These are phyloP conservation scores for Calocybe indica DNA, from an alignment of 768 basidiomycete genomes.

Conservation along the genomic window DNA sequence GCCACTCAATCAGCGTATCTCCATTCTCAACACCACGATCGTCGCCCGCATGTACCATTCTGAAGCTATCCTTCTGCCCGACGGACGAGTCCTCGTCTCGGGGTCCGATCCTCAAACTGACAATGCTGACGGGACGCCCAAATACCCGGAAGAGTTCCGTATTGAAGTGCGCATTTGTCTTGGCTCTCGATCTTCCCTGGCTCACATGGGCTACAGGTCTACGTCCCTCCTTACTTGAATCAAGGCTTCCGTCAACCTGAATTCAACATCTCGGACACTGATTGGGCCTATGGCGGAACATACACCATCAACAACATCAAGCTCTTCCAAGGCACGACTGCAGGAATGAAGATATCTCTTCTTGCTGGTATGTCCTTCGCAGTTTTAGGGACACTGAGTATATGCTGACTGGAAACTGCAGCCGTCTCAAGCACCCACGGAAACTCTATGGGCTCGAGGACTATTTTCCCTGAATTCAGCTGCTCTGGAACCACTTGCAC, in stretches of 20 bases:
- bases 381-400: constrained; percentile 5
- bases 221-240: constrained; percentile 82
- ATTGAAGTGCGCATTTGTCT: constrained; percentile 30
- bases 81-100: constrained; percentile 69
- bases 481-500: constrained; percentile 68
- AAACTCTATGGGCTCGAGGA: constrained; percentile 68
- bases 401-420: constrained; percentile 13
- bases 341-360: constrained; percentile 53
- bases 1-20: constrained; percentile 54
- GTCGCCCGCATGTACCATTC: constrained; percentile 78
- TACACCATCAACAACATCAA: constrained; percentile 47
- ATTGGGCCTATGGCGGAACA: constrained; percentile 56
- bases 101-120: constrained; percentile 68
- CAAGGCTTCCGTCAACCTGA: constrained; percentile 56
- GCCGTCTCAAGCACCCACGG: constrained; percentile 76
- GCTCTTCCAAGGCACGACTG: constrained; percentile 35
- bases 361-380: constrained; percentile 44
- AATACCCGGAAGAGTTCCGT: constrained; percentile 74
- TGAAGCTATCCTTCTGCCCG: constrained; percentile 65
- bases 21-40: constrained; percentile 61
- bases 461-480: constrained; percentile 67
- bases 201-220: constrained; percentile 35
- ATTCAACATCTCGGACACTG: constrained; percentile 50
- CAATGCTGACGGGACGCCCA: constrained; percentile 30
- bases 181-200: neutral